Evolutionary conservation across 1,284 basidiomycete species (phyloP), one percentile per base, ranked within the genome.

Genomic region (Rhizoctonia solani): DNA sequence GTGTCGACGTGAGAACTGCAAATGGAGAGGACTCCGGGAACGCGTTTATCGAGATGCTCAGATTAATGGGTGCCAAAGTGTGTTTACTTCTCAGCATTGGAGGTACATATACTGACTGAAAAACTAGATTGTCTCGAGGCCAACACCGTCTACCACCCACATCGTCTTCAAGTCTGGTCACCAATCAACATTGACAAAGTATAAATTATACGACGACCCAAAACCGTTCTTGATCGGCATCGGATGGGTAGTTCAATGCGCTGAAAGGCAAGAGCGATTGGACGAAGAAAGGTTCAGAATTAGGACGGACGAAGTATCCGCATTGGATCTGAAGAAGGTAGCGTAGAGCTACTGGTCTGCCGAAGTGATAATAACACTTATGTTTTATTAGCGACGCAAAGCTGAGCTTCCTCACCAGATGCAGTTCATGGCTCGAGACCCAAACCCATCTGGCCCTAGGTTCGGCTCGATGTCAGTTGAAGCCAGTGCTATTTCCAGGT

Each of bases 191-290:
- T 74, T 93, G 21, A 83, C 83, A 27, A 87, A 87, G 69, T 93
- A 89, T 74, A 81, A 85, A 90, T 86, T 85, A 63, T 76, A 89
- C 16, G 79, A 85, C 37, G 86, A 90, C 30, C 87, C 87, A 0
- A 88, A 87, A 72, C 91, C 91, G 0, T 75, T 81, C 44, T 85
- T 95, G 11, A 90, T 97, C 13, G 91, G 92, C 11, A 92, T 95
- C 71, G 87, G 85, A n/a, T 97, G 94, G 94, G 90, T 96, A 1
- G 91, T 93, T 1, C 85, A 89, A 72, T 93, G 90, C 71, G 89
- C 85, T 11, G 92, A 95, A 74, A 82, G 86, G 67, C 82, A 85
- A 23, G 76, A 78, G 44, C 82, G 78, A 47, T 83, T 90, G 1
- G 87, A 87, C 6, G 93, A 95, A 74, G 77, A 78, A 1, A 81